phyloP scores from a whole-genome alignment of 1,139 yeast genomes.

The Yamadazyma atlantica region DNA sequence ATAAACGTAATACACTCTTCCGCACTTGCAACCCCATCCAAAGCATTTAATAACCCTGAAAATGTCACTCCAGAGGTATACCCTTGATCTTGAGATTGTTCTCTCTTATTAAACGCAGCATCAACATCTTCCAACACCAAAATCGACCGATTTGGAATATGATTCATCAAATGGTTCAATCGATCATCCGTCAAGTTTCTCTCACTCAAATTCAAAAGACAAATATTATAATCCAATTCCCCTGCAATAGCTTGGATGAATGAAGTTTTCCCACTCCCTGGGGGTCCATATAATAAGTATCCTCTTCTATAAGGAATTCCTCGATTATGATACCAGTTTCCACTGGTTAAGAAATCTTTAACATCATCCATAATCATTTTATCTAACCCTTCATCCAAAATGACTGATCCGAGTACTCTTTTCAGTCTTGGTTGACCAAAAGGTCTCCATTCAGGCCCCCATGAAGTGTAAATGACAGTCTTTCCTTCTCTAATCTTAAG shows the following conservation, averaged over 20 bases:
- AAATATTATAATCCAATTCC: conserved; percentile 90
- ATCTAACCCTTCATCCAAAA: conserved; percentile 73
- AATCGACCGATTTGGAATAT: conserved; percentile 87
- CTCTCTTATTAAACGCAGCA: conserved; percentile 88
- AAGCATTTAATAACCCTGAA: conserved; percentile 87
- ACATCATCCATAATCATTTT: conserved; percentile 70
- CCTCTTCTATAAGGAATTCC: conserved; percentile 98
- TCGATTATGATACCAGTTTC: conserved; percentile 90
- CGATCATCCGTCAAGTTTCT: conserved; percentile 92
- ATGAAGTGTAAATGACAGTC: conserved; percentile 88
- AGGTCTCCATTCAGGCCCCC: conserved; percentile 99
- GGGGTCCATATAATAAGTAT: conserved; percentile 92
- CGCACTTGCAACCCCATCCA: conserved; percentile 98
- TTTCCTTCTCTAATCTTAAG: conserved; percentile 85
- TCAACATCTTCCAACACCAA: conserved; percentile 89
- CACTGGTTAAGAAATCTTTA: conserved; percentile 71
- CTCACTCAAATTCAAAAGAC: conserved; percentile 87
- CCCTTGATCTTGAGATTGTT: conserved; percentile 74
- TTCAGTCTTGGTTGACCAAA: conserved; percentile 95
- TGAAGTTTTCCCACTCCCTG: conserved; percentile 96
- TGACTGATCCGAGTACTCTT: conserved; percentile 80
- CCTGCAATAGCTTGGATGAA: conserved; percentile 97
- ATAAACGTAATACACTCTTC: conserved; percentile 95
- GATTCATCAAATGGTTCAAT: conserved; percentile 91
- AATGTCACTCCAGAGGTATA: conserved; percentile 86